Evolutionary conservation across 257 asterid genomes (phyloP), one percentile per base, ranked within the genome.

Genomic region (Salvia splendens): DNA sequence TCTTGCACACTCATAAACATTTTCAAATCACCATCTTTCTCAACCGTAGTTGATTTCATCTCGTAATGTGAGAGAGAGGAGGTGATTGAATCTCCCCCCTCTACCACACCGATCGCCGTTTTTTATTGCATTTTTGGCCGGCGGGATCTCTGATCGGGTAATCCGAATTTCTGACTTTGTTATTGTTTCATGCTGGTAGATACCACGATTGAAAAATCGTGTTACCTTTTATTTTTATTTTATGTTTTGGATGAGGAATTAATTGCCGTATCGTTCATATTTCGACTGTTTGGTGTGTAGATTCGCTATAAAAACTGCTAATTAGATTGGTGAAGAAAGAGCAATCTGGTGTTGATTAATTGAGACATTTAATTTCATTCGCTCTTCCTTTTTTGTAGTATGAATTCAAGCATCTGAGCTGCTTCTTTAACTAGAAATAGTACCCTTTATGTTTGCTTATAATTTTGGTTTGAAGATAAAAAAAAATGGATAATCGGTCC

Each of bases 61-160:
- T 38, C 58, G 56, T 28, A 40, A 51, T 10, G 65, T 68, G 45
- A 12, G 40, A 57, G 20, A 63, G 60, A 24, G 69, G 63, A 42
- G 58, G 69, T 43, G 58, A 52, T 50, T 35, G 55, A 32, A 52
- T 51, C 28, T 53, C 43, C 28, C 56, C n/a, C 56, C n/a, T 56
- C n/a, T 35, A n/a, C 57, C 41, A 17, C 54, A 6, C 61, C 75
- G 79, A 73, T 75, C 75, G 65, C 60, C 63, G 64, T 46, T 52
- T 68, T 66, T 15, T 32, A 71, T 54, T 65, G 65, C 53, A 4
- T 46, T 40, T 16, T 70, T 75, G 45, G 71, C 67, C 79, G 81
- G 68, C 67, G 61, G 47, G 77, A 78, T 83, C 83, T 75, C 67
- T 71, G 75, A 78, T 78, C 71, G 58, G 80, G 84, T 82, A 64